Conservation (phyloP, 208 protist genomes). For the Acanthamoeba triangularis region DNA sequence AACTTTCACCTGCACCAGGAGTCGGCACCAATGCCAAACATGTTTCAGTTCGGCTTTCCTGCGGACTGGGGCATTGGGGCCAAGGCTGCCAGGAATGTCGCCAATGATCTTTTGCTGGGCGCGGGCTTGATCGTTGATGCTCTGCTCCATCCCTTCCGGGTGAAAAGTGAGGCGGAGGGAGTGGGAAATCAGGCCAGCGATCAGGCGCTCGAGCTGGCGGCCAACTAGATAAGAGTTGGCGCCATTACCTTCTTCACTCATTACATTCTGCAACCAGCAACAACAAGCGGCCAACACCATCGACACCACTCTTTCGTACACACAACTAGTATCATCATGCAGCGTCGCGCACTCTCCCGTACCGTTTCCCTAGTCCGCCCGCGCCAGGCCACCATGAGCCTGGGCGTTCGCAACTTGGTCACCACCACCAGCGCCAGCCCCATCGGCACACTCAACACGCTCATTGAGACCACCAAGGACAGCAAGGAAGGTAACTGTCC, state of each 20-base stretch:
- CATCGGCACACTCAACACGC: slow-evolving; percentile 20
- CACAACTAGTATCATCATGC: neutral
- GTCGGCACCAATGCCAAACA: neutral
- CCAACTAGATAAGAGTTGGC: neutral
- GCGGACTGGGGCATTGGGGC: neutral
- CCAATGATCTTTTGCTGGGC: no score
- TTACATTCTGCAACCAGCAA: neutral
- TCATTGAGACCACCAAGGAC: slow-evolving; percentile 50
- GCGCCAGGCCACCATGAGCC: neutral
- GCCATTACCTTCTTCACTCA: no score
- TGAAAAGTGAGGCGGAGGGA: neutral
- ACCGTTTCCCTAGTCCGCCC: neutral
- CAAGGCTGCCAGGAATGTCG: no score
- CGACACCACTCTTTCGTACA: neutral
- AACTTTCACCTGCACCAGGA: neutral
- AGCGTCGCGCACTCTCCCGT: slow-evolving; percentile 2
- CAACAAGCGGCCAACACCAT: neutral
- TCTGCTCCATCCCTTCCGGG: neutral
- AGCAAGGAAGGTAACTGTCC: slow-evolving; percentile 67
- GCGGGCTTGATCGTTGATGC: neutral
- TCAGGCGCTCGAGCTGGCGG: neutral
- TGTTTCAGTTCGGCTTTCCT: neutral
- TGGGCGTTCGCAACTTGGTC: neutral
- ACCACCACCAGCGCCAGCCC: neutral
- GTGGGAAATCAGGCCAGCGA: neutral